A percentile compares a stretch with the other conserved stretches of the same genome.
Conservation (phyloP, 2,329 filamentous ascomycete genomes). For the Endoconidiophora laricicola region DNA sequence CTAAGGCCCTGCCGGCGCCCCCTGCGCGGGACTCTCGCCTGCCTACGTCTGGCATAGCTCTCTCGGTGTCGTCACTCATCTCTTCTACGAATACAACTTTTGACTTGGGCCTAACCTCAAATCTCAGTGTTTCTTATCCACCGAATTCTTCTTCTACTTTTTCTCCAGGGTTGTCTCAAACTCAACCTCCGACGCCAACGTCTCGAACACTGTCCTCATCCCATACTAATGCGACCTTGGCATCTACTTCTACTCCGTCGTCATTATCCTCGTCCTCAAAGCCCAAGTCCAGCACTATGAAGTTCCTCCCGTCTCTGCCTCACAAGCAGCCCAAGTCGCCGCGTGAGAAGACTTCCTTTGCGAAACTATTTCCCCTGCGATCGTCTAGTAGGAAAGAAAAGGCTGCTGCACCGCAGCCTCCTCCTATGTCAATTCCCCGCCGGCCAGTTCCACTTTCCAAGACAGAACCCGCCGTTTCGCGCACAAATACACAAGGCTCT, state of each 20-base stretch:
- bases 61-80: slow-evolving; percentile 6
- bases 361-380: slow-evolving; percentile 16
- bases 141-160: not conserved
- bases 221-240: slow-evolving; percentile 1
- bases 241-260: not conserved
- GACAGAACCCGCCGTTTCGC: not conserved
- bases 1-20: slow-evolving; percentile 39
- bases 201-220: slow-evolving; percentile 1
- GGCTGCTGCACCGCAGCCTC: slow-evolving; percentile 13
- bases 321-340: slow-evolving; percentile 13
- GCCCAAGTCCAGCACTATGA: slow-evolving; percentile 14
- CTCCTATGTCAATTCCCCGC: slow-evolving; percentile 22
- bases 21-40: slow-evolving; percentile 18
- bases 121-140: not conserved
- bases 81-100: not conserved
- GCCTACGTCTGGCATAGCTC: slow-evolving; percentile 11
- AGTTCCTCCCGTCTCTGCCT: slow-evolving; percentile 8
- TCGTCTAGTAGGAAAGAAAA: slow-evolving; percentile 8
- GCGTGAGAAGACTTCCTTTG: slow-evolving; percentile 13
- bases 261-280: slow-evolving; percentile 3
- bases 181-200: slow-evolving; percentile 1
- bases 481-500: not conserved
- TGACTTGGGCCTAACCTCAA: not conserved
- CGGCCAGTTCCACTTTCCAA: slow-evolving; percentile 19
- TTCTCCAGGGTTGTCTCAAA: slow-evolving; percentile 7